Conservation (phyloP, 345 rosid species). For the Abelmoschus esculentus region DNA sequence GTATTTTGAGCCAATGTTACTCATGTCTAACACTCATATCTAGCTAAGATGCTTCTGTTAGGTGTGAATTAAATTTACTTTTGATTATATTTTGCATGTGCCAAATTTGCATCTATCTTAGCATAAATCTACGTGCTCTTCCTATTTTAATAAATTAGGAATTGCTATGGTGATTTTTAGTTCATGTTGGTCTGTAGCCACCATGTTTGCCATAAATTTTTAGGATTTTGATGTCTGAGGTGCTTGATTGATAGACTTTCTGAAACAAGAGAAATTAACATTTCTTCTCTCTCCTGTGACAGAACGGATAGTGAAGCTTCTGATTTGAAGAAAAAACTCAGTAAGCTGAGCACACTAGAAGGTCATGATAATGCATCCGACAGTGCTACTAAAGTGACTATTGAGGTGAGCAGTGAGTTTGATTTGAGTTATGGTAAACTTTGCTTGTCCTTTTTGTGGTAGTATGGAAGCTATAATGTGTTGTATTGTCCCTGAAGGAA, state of each 20-base stretch:
- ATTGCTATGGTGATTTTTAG: neutral
- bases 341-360: constrained; percentile 36
- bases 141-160: constrained; percentile 2
- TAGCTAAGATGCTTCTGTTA: neutral
- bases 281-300: neutral
- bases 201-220: neutral
- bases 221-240: neutral
- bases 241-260: neutral
- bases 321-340: constrained; percentile 58
- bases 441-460: neutral
- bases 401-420: constrained; percentile 34
- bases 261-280: neutral
- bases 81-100: neutral
- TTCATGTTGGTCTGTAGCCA: neutral
- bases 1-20: neutral
- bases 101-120: neutral
- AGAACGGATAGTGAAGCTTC: constrained; percentile 75
- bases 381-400: constrained; percentile 36
- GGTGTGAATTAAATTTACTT: neutral
- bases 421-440: neutral
- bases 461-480: neutral
- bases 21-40: neutral
- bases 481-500: neutral
- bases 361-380: constrained; percentile 36
- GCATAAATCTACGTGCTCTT: constrained; percentile 14